phyloP scores from a whole-genome alignment of 106 monocot species.

The Iris macrosiphon region DNA sequence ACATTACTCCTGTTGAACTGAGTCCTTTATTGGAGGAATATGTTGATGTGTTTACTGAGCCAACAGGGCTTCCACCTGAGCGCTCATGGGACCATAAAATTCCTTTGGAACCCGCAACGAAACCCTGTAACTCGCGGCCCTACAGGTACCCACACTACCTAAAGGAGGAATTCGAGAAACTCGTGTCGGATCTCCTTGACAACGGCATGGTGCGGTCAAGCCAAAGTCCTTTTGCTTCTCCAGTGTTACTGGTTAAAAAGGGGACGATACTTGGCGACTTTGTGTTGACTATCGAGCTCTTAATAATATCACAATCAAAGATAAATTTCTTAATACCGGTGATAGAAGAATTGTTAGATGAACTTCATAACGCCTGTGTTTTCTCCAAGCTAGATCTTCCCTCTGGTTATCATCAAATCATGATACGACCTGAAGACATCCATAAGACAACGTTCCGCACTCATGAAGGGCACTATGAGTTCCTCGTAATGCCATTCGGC shows the following conservation, averaged over 20 bases:
- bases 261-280: neutral
- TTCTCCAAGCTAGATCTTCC: neutral
- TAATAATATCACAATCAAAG: neutral
- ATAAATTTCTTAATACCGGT: slow-evolving; percentile 2
- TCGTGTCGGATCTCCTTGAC: neutral
- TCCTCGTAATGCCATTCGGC: too few relatives aligned
- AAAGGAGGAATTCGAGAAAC: neutral
- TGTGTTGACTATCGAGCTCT: neutral
- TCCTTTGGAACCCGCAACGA: neutral
- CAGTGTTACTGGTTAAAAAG: neutral
- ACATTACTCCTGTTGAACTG: too few relatives aligned
- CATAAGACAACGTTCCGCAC: too few relatives aligned
- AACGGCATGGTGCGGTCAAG: neutral
- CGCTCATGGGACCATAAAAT: neutral
- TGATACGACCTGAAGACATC: neutral
- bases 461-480: too few relatives aligned
- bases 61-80: neutral
- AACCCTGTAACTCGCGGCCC: neutral
- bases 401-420: neutral
- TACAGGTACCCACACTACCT: neutral
- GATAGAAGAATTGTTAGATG: slow-evolving; percentile 7
- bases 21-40: neutral
- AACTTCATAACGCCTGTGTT: neutral
- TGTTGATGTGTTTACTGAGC: neutral
- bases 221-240: neutral